These are phyloP conservation scores for Erythrophleum ivorense DNA, from an alignment of 331 rosid species.

Conservation along the genomic window DNA sequence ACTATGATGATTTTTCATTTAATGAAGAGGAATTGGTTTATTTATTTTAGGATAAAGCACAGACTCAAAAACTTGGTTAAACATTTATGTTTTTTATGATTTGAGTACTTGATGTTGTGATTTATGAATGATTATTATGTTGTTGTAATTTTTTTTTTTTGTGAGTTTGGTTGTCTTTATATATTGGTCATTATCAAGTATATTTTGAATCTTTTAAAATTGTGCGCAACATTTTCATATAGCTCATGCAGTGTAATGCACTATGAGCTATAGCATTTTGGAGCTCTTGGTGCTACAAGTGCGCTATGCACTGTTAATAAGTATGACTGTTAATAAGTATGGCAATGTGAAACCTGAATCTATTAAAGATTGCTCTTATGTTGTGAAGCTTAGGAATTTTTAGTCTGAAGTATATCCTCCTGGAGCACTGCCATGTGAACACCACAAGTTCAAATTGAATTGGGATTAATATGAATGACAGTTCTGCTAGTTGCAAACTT, in stretches of 20 bases:
- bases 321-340: not conserved
- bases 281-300: not conserved
- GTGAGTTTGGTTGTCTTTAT: too few relatives aligned
- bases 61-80: too few relatives aligned
- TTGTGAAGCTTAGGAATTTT: conserved; percentile 1
- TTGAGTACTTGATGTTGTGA: too few relatives aligned
- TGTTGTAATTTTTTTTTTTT: too few relatives aligned
- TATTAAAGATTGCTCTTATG: not conserved
- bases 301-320: not conserved
- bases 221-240: too few relatives aligned
- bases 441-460: conserved; percentile 5
- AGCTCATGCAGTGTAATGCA: too few relatives aligned
- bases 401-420: not conserved
- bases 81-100: too few relatives aligned
- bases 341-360: not conserved
- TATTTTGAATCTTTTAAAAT: too few relatives aligned
- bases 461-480: conserved; percentile 3
- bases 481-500: not conserved
- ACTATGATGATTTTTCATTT: not conserved
- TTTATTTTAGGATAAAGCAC: not conserved
- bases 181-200: too few relatives aligned
- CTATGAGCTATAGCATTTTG: too few relatives aligned
- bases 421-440: not conserved
- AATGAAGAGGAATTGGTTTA: not conserved
- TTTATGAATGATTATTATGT: too few relatives aligned